Evolutionary conservation across 805 yeast genomes (phyloP), one percentile per base, ranked within the genome.

Genomic region (Suhomyces faveliae): DNA sequence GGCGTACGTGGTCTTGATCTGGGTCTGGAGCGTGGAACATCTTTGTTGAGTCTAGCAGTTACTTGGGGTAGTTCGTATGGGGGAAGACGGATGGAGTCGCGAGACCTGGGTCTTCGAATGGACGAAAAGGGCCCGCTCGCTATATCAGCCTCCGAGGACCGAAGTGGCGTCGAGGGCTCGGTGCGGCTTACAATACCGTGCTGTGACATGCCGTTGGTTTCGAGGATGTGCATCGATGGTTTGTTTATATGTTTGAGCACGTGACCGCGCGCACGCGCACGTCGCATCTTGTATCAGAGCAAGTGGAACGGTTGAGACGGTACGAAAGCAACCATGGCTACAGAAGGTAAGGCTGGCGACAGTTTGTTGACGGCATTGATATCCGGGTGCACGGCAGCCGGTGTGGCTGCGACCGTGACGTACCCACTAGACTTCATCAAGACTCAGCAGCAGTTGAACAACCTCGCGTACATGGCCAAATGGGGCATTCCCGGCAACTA

Each of bases 351-450:
- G 15, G 30, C 30, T n/a, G 47, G 50, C 23, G 67, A 63, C 12
- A 79, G 73, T 46, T 64, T 83, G 24, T 61, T 82, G 21, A 79
- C 85, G 3, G 86, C 87, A 0, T 68, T 80, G 52, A 70, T 80
- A 7, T 77, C 84, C 1, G 87, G 86, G 22, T 72, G 80, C 17
- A 74, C 80, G 1, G 85, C 91, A 0, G 85, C 87, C 0, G 73
- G 83, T 1, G 75, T 78, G 1, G 80, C 85, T 25, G 80, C 89
- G 0, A 77, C 84, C 0, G 51, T 83, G 21, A 80, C 88, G 0
- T 85, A 84, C 56, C 92, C 94, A 0, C 79, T 86, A 52, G 94
- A 86, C 58, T 84, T 77, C 55, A 63, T 83, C 44, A 86, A 86
- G 61, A 83, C 89, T 0, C 79, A 79, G 15, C 67, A 78, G 23